A percentile compares a stretch with the other conserved stretches of the same genome.
phyloP scores from a whole-genome alignment of 768 basidiomycete species.

The Bullera alba region DNA sequence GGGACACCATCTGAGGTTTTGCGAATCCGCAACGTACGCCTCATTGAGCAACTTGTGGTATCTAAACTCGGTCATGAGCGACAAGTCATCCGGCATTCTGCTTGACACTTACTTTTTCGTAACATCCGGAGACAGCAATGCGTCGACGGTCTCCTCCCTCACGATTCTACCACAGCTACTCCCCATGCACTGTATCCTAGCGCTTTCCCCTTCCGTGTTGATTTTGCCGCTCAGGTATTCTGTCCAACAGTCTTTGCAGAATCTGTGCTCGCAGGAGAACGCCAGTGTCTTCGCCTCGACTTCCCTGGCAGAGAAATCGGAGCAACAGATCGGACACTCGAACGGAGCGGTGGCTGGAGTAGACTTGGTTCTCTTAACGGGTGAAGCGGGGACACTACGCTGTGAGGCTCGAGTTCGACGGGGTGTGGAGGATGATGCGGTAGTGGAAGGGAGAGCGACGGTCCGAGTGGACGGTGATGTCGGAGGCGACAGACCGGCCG shows the following conservation, averaged over 20 bases:
- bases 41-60: conserved; percentile 83
- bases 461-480: conserved; percentile 47
- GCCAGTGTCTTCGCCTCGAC: conserved; percentile 56
- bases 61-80: conserved; percentile 36
- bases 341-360: conserved; percentile 52
- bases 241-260: conserved; percentile 76
- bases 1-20: conserved; percentile 85
- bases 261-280: conserved; percentile 74
- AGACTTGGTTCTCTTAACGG: conserved; percentile 8
- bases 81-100: neutral
- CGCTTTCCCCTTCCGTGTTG: conserved; percentile 53
- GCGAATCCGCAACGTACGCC: conserved; percentile 78
- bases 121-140: conserved; percentile 54
- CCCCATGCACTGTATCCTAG: conserved; percentile 50
- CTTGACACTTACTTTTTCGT: conserved; percentile 48
- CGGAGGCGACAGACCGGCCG: conserved; percentile 60
- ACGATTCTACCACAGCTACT: conserved; percentile 47
- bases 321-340: conserved; percentile 86
- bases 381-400: conserved; percentile 27
- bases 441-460: conserved; percentile 42
- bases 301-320: conserved; percentile 54
- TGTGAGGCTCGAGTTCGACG: conserved; percentile 32
- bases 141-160: conserved; percentile 46
- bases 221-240: conserved; percentile 75
- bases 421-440: conserved; percentile 14